A percentile compares a stretch with the other conserved stretches of the same genome.
Conservation (phyloP, 2,329 filamentous ascomycete genomes). For the Davidsoniella neocaledoniae region DNA sequence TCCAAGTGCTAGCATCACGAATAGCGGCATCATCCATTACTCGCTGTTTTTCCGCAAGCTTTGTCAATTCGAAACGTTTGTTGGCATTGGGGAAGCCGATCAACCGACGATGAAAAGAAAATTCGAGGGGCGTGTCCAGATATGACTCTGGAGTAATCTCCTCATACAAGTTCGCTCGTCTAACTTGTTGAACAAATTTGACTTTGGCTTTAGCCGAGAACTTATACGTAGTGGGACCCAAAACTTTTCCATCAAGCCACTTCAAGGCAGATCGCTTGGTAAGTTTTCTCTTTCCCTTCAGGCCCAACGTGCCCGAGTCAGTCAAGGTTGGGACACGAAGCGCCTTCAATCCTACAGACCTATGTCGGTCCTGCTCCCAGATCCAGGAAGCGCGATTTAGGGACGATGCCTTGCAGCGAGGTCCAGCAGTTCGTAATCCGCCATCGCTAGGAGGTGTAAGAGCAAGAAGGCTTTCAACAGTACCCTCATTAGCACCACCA, state of each 20-base stretch:
- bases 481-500: not conserved
- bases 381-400: not conserved
- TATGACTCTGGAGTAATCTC: slow-evolving; percentile 1
- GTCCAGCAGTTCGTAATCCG: not conserved
- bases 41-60: not conserved
- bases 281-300: not conserved
- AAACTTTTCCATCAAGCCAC: slow-evolving; percentile 4
- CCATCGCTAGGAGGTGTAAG: slow-evolving; percentile 1
- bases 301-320: not conserved
- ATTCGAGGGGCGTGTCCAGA: not conserved
- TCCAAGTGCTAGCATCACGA: not conserved
- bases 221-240: not conserved
- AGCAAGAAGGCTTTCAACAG: not conserved
- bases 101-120: not conserved
- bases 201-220: not conserved
- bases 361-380: slow-evolving; percentile 1
- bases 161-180: slow-evolving; percentile 1
- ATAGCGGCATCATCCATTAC: not conserved
- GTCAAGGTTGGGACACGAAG: slow-evolving; percentile 1
- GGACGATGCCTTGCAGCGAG: slow-evolving; percentile 1
- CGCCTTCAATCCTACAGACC: not conserved
- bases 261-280: not conserved
- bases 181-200: slow-evolving; percentile 1
- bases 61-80: slow-evolving; percentile 1
- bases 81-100: not conserved